Evolutionary conservation across 352 stramenopile genomes (phyloP).

Genomic region (Thalassiosira pacifica): DNA sequence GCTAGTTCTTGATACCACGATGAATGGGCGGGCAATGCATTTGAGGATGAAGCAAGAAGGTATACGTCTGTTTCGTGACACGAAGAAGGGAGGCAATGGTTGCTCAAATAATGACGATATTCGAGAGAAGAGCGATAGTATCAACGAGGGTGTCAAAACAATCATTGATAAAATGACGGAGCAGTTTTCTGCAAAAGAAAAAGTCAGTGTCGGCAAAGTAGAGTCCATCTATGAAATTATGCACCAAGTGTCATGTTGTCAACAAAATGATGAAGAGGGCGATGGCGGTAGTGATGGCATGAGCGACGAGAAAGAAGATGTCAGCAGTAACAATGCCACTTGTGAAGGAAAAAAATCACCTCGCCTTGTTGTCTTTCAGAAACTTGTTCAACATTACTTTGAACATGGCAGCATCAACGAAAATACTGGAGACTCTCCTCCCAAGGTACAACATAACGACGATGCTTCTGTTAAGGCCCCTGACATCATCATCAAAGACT

Average conservation of each 20-base stretch:
- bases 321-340: conserved; percentile 18
- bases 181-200: conserved; percentile 62
- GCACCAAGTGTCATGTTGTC: conserved; percentile 54
- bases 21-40: conserved; percentile 67
- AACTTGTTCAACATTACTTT: conserved; percentile 72
- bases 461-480: neutral
- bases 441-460: neutral
- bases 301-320: neutral
- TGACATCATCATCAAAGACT: conserved; percentile 44
- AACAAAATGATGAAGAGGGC: conserved; percentile 2
- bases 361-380: conserved; percentile 72
- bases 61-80: conserved; percentile 57
- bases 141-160: conserved; percentile 10
- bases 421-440: conserved; percentile 1
- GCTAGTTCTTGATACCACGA: conserved; percentile 71
- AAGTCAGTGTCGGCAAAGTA: conserved; percentile 70
- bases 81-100: conserved; percentile 11
- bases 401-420: too few relatives aligned
- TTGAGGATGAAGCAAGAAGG: conserved; percentile 68
- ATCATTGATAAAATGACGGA: conserved; percentile 47
- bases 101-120: neutral
- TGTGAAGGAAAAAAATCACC: conserved; percentile 57
- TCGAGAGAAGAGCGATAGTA: conserved; percentile 6
- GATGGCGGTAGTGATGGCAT: conserved; percentile 4
- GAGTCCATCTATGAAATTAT: conserved; percentile 78